Conservation (phyloP, 768 basidiomycete species). For the Lactarius akahatsu region DNA sequence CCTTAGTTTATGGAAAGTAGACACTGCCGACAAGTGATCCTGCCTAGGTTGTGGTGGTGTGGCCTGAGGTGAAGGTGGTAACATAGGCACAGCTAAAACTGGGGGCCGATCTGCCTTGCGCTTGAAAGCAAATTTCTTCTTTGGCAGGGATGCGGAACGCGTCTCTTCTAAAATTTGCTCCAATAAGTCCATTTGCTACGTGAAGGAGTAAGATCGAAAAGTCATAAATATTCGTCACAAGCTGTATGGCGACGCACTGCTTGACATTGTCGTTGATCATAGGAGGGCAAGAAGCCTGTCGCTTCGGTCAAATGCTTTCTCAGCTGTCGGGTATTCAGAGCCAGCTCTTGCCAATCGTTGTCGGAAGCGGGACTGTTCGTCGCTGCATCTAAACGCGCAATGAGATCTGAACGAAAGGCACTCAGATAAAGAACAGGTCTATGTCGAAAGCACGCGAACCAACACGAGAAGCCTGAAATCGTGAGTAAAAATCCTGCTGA, state of each 20-base stretch:
- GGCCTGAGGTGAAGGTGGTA: slow-evolving; percentile 1
- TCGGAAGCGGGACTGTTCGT: slow-evolving; percentile 37
- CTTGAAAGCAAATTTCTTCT: slow-evolving; percentile 71
- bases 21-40: background rate
- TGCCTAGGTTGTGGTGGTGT: slow-evolving; percentile 20
- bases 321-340: slow-evolving; percentile 47
- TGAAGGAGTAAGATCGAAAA: background rate
- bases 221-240: background rate
- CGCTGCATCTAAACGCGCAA: slow-evolving; percentile 45
- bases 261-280: slow-evolving; percentile 74
- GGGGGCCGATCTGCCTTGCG: slow-evolving; percentile 38
- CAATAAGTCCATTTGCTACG: slow-evolving; percentile 64
- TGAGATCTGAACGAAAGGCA: slow-evolving; percentile 43
- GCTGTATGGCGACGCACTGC: slow-evolving; percentile 44
- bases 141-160: slow-evolving; percentile 45
- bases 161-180: slow-evolving; percentile 56
- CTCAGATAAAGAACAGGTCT: slow-evolving; percentile 1
- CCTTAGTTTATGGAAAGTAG: slow-evolving; percentile 44
- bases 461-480: slow-evolving; percentile 50
- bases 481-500: slow-evolving; percentile 48
- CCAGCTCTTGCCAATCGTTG: slow-evolving; percentile 9
- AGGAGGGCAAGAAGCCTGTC: slow-evolving; percentile 61
- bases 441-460: slow-evolving; percentile 42
- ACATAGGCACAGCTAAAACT: background rate
- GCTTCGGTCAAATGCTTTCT: slow-evolving; percentile 65